Percentiles rank a stretch among this genome's conserved stretches.
Conservation (phyloP, 2,329 filamentous ascomycete genomes). For the Dichotomopilus funicola region DNA sequence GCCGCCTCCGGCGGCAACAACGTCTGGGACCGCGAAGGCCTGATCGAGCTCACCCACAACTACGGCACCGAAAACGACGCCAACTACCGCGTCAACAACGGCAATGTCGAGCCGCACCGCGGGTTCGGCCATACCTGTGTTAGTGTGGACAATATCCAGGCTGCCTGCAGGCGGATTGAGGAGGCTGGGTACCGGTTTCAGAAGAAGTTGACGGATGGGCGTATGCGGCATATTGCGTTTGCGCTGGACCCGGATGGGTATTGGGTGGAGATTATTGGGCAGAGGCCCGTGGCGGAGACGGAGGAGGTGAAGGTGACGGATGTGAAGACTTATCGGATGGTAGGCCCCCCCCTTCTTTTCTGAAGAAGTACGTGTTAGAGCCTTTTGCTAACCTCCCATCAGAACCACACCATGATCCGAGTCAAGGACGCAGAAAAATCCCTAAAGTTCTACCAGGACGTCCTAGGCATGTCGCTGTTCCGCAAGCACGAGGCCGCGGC, state of each 20-base stretch:
- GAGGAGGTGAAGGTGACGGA: conserved; percentile 69
- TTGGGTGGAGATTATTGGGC: conserved; percentile 77
- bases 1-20: conserved; percentile 68
- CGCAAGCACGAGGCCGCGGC: conserved; percentile 64
- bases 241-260: conserved; percentile 82
- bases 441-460: conserved; percentile 74
- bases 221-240: conserved; percentile 85
- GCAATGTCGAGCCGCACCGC: conserved; percentile 81
- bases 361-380: background rate
- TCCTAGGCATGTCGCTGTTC: conserved; percentile 80
- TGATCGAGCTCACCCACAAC: conserved; percentile 79
- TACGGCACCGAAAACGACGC: conserved; percentile 86
- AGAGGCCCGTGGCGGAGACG: conserved; percentile 64
- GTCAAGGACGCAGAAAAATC: conserved; percentile 75
- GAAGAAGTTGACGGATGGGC: conserved; percentile 86
- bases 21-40: conserved; percentile 74
- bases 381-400: background rate
- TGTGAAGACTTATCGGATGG: conserved; percentile 65
- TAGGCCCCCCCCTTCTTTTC: no score
- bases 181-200: conserved; percentile 89
- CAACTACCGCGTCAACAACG: conserved; percentile 74
- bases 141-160: conserved; percentile 76
- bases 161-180: conserved; percentile 81
- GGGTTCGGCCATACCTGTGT: conserved; percentile 86
- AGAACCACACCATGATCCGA: conserved; percentile 92